Evolutionary conservation across 495 filamentous ascomycete species (phyloP).

Genomic region (Oleoguttula mirabilis): DNA sequence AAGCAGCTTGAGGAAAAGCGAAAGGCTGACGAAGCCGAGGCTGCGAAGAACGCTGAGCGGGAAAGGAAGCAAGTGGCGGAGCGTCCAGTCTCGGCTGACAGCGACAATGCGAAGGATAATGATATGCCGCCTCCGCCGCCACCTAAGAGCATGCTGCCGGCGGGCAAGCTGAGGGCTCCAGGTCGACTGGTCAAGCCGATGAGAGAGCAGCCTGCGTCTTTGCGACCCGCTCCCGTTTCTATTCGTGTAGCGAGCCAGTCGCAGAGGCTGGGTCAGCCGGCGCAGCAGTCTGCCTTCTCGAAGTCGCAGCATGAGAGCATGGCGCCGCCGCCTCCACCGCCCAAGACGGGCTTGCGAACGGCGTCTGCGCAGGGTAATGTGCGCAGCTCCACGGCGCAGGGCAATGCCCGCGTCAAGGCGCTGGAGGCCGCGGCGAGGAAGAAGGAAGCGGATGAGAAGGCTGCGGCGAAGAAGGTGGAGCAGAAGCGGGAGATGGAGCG

Average conservation of each 20-base stretch:
- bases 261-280: conserved; percentile 12
- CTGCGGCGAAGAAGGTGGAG: conserved; percentile 64
- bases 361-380: conserved; percentile 33
- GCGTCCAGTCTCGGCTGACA: conserved; percentile 15
- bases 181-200: conserved; percentile 55
- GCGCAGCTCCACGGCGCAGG: conserved; percentile 44
- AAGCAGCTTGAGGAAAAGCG: conserved; percentile 18
- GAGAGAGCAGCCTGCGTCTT: conserved; percentile 48
- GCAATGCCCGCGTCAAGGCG: conserved; percentile 42
- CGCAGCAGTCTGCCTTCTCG: conserved; percentile 33
- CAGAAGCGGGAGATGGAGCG: conserved; percentile 66
- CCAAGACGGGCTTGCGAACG: conserved; percentile 45
- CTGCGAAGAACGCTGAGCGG: conserved; percentile 9
- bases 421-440: conserved; percentile 57
- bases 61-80: conserved; percentile 1
- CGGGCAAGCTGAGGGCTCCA: conserved; percentile 39
- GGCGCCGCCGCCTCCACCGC: conserved; percentile 35
- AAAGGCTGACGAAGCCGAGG: conserved; percentile 14
- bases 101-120: conserved; percentile 37
- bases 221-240: conserved; percentile 62
- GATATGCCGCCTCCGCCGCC: conserved; percentile 46
- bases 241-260: conserved; percentile 62
- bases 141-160: conserved; percentile 40
- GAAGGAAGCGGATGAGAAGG: conserved; percentile 69
- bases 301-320: conserved; percentile 20